phyloP scores from a whole-genome alignment of 2,329 filamentous ascomycete genomes.

The Colletotrichum spaethianum region DNA sequence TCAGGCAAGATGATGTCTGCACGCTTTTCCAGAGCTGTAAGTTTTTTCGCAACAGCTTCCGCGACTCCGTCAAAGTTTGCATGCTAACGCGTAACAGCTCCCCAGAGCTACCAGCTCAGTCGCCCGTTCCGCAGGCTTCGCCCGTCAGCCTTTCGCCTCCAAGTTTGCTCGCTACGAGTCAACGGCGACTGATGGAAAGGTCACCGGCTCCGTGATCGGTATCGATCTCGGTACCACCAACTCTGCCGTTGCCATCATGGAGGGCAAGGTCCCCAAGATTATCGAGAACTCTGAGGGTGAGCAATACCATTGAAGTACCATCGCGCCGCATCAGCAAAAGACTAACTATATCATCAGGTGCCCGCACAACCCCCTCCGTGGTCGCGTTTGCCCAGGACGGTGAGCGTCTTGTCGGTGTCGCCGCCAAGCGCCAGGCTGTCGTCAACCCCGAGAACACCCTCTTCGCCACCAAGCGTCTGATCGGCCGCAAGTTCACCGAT shows the following conservation, averaged over 20 bases:
- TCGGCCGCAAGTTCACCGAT: slow-evolving; percentile 97
- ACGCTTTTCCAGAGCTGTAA: slow-evolving; percentile 82
- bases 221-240: slow-evolving; percentile 99
- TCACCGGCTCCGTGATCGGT: slow-evolving; percentile 96
- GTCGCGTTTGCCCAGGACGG: slow-evolving; percentile 96
- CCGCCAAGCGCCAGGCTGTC: slow-evolving; percentile 97
- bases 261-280: slow-evolving; percentile 94
- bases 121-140: slow-evolving; percentile 75
- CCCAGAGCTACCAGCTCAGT: slow-evolving; percentile 81
- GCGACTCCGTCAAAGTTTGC: slow-evolving; percentile 32
- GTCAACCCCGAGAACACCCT: slow-evolving; percentile 99
- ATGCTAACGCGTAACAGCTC: slow-evolving; percentile 68
- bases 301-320: slow-evolving; percentile 42
- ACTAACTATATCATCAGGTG: slow-evolving; percentile 66
- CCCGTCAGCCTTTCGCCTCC: slow-evolving; percentile 79
- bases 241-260: slow-evolving; percentile 97
- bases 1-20: slow-evolving; percentile 77
- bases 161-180: slow-evolving; percentile 85
- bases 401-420: slow-evolving; percentile 96
- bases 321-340: neutral
- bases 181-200: slow-evolving; percentile 80
- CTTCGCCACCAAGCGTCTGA: slow-evolving; percentile 98
- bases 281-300: slow-evolving; percentile 97
- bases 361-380: slow-evolving; percentile 92
- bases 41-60: slow-evolving; percentile 52